Base-by-base conservation (phyloP, 1,284 basidiomycete genomes). In the Ganoderma resinaceum region DNA sequence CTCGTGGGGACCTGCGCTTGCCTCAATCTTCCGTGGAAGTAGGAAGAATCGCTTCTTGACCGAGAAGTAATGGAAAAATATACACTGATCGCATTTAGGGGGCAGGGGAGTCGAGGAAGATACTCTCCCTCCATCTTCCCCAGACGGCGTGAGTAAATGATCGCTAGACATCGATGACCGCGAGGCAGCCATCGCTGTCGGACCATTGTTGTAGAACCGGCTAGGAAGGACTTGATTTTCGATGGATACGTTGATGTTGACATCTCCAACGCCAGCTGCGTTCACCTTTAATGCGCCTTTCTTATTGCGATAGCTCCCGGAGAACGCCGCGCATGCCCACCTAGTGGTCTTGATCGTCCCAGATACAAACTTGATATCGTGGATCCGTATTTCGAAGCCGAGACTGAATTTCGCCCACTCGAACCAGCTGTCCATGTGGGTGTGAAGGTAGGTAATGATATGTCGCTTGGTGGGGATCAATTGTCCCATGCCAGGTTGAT, bases 51-150 rank as follows among this genome's bases (percentile, higher is more conserved):
- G 61, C n/a, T n/a, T 63, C 62, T 67, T 69, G 52, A 61, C n/a
- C 53, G 63, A 63, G 59, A 62, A 72, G 61, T 72, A 72, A 59
- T 72, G 35, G 26, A 72, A 11, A 55, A 72, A 72, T 7, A 69
- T 16, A 29, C 66, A 66, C 14, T 72, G 70, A 20, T 66, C 33
- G 16, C 62, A 5, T 23, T 16, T 20, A 18, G 23, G 6, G 18
- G 7, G 26, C 26, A 33, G 18, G n/a, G 38, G 29, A 31, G 14
- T 16, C 46, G 37, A 11, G 8, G 35, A 16, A 20, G 64, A 31
- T 14, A n/a, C 20, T n/a, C 23, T 7, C 8, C 20, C n/a, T 9
- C 5, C 23, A 14, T 49, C 31, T n/a, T 16, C 14, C 16, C 40
- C 61, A 1, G 20, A 4, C 2, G 20, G 11, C 7, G 60, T 4